Conservation (phyloP, 1,139 yeast genomes). For the Geotrichum macrosporum region DNA sequence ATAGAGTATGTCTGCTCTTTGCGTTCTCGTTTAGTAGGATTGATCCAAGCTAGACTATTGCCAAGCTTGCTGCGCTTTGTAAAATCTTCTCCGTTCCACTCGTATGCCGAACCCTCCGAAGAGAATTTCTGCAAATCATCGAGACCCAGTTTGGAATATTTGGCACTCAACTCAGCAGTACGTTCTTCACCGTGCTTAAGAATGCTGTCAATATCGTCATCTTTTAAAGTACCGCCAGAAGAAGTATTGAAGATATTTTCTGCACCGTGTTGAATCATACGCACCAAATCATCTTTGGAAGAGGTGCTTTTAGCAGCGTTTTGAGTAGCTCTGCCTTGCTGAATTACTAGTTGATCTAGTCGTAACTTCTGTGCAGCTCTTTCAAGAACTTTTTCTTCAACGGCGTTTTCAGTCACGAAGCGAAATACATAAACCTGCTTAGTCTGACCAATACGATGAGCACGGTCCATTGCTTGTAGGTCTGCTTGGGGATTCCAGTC, state of each 20-base stretch:
- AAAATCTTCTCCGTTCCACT: conserved; percentile 93
- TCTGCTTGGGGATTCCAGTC: conserved; percentile 99
- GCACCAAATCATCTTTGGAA: conserved; percentile 77
- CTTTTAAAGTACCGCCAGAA: conserved; percentile 28
- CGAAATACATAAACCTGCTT: conserved; percentile 90
- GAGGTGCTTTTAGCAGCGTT: conserved; percentile 49
- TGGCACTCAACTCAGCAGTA: conserved; percentile 69
- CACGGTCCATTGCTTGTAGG: conserved; percentile 98
- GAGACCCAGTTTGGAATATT: conserved; percentile 77
- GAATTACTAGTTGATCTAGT: conserved; percentile 91
- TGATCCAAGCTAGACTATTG: conserved; percentile 55
- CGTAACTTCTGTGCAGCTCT: conserved; percentile 93
- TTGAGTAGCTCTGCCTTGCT: conserved; percentile 69
- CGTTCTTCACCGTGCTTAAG: conserved; percentile 74
- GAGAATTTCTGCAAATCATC: conserved; percentile 90
- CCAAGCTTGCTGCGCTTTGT: conserved; percentile 49
- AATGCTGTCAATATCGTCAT: conserved; percentile 72
- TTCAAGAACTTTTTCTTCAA: conserved; percentile 92
- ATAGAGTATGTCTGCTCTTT: conserved; percentile 77
- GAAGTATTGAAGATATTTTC: conserved; percentile 63
- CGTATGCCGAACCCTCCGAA: conserved; percentile 79
- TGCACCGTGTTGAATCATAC: conserved; percentile 98
- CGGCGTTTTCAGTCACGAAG: conserved; percentile 92
- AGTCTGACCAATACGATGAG: conserved; percentile 96
- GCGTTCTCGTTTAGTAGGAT: conserved; percentile 83